A percentile compares a stretch with the other conserved stretches of the same genome.
Conservation (phyloP, 768 basidiomycete genomes). For the Naganishia antarctica region DNA sequence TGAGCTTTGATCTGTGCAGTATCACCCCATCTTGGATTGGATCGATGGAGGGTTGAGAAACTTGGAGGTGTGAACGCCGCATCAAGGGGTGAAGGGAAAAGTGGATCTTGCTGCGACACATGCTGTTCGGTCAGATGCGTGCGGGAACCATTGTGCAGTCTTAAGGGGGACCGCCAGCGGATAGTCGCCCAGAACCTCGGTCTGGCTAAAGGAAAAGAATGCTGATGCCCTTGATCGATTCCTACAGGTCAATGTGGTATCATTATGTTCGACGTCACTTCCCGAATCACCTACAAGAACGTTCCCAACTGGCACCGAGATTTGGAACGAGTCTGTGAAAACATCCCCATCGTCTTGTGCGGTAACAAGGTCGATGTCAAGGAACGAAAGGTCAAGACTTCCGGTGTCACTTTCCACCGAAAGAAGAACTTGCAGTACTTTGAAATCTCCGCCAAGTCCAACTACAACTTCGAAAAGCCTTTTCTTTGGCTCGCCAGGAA, state of each 20-base stretch:
- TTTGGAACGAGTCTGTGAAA: constrained; percentile 95
- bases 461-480: constrained; percentile 99
- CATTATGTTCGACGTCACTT: constrained; percentile 99
- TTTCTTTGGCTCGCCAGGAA: constrained; percentile 99
- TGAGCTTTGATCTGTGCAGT: constrained; percentile 1
- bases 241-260: constrained; percentile 99
- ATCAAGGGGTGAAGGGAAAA: no score
- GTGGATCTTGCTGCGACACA: no score
- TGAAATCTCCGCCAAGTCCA: constrained; percentile 98
- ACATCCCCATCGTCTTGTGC: constrained; percentile 98
- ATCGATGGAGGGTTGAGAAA: no score
- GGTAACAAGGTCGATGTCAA: constrained; percentile 99
- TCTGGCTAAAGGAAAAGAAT: no score
- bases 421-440: constrained; percentile 99
- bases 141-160: no score
- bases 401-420: constrained; percentile 96
- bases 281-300: constrained; percentile 99
- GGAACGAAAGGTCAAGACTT: constrained; percentile 99
- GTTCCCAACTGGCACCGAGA: constrained; percentile 99
- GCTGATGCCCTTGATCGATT: constrained; percentile 14
- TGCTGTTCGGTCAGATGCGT: no score
- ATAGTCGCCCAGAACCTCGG: no score
- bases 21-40: no score
- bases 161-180: no score
- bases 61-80: no score